Evolutionary conservation across 306 rosid genomes (phyloP), one percentile per base, ranked within the genome.

Genomic region (Astragalus membranaceus): DNA sequence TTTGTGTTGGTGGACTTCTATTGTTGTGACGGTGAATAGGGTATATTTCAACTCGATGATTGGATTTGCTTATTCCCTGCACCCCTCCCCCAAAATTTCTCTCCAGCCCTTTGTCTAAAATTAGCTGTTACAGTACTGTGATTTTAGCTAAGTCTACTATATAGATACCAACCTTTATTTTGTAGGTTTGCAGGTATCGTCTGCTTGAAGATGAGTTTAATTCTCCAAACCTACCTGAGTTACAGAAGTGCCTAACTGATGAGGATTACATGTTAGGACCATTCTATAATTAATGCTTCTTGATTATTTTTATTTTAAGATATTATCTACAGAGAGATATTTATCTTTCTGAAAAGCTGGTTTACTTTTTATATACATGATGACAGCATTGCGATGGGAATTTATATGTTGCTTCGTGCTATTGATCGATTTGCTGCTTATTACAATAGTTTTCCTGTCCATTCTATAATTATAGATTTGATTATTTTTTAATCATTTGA

Each of bases 111-210:
- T 63, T 72, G 49, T 53, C 39, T 64, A 56, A n/a, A 30, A 68
- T 12, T 55, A 64, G 53, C 26, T 51, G 33, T 78, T 47, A 43
- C 69, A 63, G 30, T 47, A 4, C 4, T 41, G 7, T 33, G 65
- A 13, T 42, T 66, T 66, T 74, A 71, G 29, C 75, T 26, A 10
- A 43, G 47, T 59, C 46, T 61, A 69, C 44, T 47, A 58, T 44
- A 16, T 55, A 69, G 60, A 72, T 48, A 39, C 70, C 75, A 41
- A 77, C 61, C 13, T 56, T 77, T 66, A 26, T 62, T 63, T 81
- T 84, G 83, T 82, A 94, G 99, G 88, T 94, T 81, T 94, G 97
- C 83, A 89, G 99, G 78, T 94, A 84, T 81, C 92, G 95, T 57
- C 79, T 42, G 11, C 44, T 90, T 51, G 96, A 84, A 75, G 90